Evolutionary conservation across 179 eudicot genomes (phyloP).

Genomic region (Carnegiea gigantea): DNA sequence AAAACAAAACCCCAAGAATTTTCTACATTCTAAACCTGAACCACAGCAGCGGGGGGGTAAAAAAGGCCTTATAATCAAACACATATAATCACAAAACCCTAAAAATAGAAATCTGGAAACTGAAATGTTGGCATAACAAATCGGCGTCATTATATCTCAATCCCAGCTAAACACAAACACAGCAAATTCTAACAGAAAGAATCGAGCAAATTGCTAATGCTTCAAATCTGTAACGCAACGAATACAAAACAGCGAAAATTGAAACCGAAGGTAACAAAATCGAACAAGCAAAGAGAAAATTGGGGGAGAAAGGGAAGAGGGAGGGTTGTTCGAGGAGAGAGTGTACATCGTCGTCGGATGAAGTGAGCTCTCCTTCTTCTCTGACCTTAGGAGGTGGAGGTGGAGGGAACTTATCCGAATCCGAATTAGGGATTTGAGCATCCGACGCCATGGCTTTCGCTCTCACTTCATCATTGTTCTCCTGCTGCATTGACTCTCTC

Average conservation of each 20-base stretch:
- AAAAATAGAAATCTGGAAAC: neutral
- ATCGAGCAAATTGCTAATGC: neutral
- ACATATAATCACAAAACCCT: neutral
- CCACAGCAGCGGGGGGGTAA: neutral
- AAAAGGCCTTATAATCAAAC: neutral
- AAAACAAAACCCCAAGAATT: neutral
- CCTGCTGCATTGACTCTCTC: conserved; percentile 7
- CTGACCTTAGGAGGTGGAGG: conserved; percentile 19
- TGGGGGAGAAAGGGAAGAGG: neutral
- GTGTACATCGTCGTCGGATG: conserved; percentile 29
- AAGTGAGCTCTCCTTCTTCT: conserved; percentile 34
- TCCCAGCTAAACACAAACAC: neutral
- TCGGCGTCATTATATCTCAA: neutral
- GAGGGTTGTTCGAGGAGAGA: conserved; percentile 15
- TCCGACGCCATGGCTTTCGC: conserved; percentile 23
- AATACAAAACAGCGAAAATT: neutral
- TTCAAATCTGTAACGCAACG: neutral
- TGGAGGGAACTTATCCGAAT: neutral
- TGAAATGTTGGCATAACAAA: neutral
- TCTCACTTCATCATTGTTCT: conserved; percentile 7
- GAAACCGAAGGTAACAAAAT: neutral
- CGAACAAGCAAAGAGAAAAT: neutral
- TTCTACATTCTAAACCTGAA: neutral
- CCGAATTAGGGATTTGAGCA: conserved; percentile 2
- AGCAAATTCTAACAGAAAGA: neutral